These are phyloP conservation scores for Spergularia azorica DNA, from an alignment of 179 eudicot genomes.

Conservation along the genomic window DNA sequence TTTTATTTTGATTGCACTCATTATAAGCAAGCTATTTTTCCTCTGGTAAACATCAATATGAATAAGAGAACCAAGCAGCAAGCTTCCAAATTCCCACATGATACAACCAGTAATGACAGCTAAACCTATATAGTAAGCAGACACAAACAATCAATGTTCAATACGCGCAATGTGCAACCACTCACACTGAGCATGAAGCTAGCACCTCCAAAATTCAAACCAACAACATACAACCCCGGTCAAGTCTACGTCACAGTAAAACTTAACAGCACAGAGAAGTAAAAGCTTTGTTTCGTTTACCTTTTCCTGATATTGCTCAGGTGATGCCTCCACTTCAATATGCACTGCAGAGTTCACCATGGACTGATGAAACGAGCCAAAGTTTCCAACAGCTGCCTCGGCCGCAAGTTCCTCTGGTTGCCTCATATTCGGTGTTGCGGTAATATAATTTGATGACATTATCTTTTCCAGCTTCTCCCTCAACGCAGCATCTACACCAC, in stretches of 20 bases:
- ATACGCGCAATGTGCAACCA: neutral
- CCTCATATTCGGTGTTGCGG: slow-evolving; percentile 72
- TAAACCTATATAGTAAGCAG: neutral
- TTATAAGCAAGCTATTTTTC: neutral
- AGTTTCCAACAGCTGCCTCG: slow-evolving; percentile 73
- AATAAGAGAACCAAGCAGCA: neutral
- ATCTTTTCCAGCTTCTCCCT: slow-evolving; percentile 81
- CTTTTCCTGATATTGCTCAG: slow-evolving; percentile 51
- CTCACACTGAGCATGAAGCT: neutral
- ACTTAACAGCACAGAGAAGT: neutral
- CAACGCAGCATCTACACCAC: slow-evolving; percentile 67
- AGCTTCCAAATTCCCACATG: neutral
- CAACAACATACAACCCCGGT: neutral
- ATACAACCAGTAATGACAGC: neutral
- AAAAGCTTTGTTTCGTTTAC: slow-evolving; percentile 31
- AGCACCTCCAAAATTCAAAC: neutral
- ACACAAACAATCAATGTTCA: neutral
- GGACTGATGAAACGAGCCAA: slow-evolving; percentile 52
- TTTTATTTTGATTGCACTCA: neutral
- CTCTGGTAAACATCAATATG: neutral
- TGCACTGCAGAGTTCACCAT: slow-evolving; percentile 45
- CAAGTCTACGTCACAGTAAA: neutral
- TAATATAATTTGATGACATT: slow-evolving; percentile 75
- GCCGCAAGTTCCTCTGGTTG: slow-evolving; percentile 75
- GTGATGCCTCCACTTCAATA: slow-evolving; percentile 46